phyloP scores from a whole-genome alignment of 2,329 filamentous ascomycete species.

The Penicillium sp. region DNA sequence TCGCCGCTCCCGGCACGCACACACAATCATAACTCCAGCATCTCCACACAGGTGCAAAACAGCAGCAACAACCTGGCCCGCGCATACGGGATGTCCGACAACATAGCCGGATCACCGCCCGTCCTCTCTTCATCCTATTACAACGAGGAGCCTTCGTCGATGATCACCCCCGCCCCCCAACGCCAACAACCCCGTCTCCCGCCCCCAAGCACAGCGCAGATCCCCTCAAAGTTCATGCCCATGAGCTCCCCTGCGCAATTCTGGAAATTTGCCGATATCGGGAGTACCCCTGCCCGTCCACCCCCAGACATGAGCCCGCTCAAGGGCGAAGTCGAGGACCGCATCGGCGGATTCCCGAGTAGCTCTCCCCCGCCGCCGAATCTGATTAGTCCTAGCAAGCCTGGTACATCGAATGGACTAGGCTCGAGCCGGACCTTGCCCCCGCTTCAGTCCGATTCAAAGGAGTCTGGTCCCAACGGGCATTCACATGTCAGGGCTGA shows the following conservation, averaged over 20 bases:
- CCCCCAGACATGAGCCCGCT: slow-evolving; percentile 47
- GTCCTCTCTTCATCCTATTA: slow-evolving; percentile 49
- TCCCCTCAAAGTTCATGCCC: slow-evolving; percentile 51
- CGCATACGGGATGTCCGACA: slow-evolving; percentile 41
- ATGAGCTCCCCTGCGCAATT: slow-evolving; percentile 51
- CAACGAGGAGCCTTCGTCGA: slow-evolving; percentile 45
- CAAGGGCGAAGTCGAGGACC: slow-evolving; percentile 41
- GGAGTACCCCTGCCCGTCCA: slow-evolving; percentile 44
- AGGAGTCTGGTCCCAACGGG: slow-evolving; percentile 18
- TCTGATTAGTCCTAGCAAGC: slow-evolving; percentile 45
- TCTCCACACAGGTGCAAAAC: slow-evolving; percentile 19
- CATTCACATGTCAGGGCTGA: slow-evolving; percentile 24
- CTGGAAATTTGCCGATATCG: slow-evolving; percentile 49
- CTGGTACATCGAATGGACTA: slow-evolving; percentile 34
- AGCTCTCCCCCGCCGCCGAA: slow-evolving; percentile 49
- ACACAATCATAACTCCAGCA: slow-evolving; percentile 27
- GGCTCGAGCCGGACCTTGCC: slow-evolving; percentile 30
- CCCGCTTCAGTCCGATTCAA: slow-evolving; percentile 34
- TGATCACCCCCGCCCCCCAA: slow-evolving; percentile 49
- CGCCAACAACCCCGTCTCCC: slow-evolving; percentile 48
- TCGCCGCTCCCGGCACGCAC: slow-evolving; percentile 41
- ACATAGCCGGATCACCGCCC: slow-evolving; percentile 43
- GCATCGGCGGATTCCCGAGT: slow-evolving; percentile 42
- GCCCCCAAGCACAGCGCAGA: slow-evolving; percentile 48
- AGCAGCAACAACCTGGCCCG: slow-evolving; percentile 30